A percentile compares a stretch with the other conserved stretches of the same genome.
Conservation (phyloP, 1,139 yeast species). For the Lipomyces yarrowii region DNA sequence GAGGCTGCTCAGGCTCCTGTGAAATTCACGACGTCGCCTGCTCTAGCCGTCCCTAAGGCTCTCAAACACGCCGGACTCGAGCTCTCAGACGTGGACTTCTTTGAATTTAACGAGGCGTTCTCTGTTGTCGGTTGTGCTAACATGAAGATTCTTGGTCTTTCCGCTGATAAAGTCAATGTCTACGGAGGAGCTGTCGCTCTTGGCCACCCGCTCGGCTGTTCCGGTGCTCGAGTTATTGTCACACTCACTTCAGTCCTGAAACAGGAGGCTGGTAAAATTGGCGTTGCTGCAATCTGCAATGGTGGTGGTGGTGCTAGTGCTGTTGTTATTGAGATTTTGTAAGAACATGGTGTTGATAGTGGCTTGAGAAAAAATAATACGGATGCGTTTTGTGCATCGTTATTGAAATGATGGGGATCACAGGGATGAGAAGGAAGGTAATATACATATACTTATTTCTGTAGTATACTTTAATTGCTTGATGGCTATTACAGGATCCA, state of each 20-base stretch:
- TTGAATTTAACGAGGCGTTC: constrained; percentile 96
- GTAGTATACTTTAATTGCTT: not conserved
- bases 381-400: not conserved
- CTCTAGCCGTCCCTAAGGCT: constrained; percentile 93
- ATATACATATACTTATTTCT: not conserved
- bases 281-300: constrained; percentile 95
- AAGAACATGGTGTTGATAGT: not conserved
- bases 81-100: constrained; percentile 67
- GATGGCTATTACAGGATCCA: not conserved
- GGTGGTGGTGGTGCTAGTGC: constrained; percentile 99
- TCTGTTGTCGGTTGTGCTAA: constrained; percentile 94
- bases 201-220: constrained; percentile 97
- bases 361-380: not conserved
- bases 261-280: constrained; percentile 78
- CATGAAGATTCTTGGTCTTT: constrained; percentile 68
- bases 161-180: constrained; percentile 74
- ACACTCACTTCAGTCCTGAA: constrained; percentile 74
- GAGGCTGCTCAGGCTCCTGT: constrained; percentile 95
- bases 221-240: constrained; percentile 93
- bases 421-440: not conserved
- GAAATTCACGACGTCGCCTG: constrained; percentile 93
- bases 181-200: constrained; percentile 98
- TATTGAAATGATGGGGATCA: not conserved
- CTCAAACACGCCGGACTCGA: constrained; percentile 77
- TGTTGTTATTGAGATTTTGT: constrained; percentile 60